Percentiles rank a stretch among this genome's conserved stretches.
Evolutionary conservation across 2,329 filamentous ascomycete species (phyloP).

Genomic region (Neocatenulostroma microsporum): DNA sequence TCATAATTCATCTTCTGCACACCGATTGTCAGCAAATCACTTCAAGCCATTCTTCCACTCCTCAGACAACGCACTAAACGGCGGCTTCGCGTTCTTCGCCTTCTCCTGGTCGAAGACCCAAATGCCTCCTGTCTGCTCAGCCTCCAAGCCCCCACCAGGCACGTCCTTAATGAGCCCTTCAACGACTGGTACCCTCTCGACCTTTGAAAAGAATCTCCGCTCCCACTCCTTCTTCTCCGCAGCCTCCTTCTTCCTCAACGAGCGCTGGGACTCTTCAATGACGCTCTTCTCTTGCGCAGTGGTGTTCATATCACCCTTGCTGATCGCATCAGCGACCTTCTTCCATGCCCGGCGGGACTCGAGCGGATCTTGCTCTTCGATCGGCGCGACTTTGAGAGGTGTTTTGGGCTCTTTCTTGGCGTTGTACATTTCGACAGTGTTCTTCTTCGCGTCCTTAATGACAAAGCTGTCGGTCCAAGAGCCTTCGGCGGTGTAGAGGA

Average conservation of each 20-base stretch:
- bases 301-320: conserved; percentile 73
- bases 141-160: conserved; percentile 41
- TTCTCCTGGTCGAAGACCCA: conserved; percentile 59
- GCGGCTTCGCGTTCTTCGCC: conserved; percentile 31
- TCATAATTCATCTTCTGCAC: too few relatives aligned
- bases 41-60: conserved; percentile 21
- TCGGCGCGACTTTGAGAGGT: conserved; percentile 60
- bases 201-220: conserved; percentile 65
- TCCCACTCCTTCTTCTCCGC: conserved; percentile 72
- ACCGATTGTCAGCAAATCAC: conserved; percentile 6
- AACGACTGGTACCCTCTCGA: conserved; percentile 34
- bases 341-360: conserved; percentile 85
- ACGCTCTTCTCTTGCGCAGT: conserved; percentile 73
- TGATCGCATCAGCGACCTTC: conserved; percentile 74
- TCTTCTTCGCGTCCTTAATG: conserved; percentile 59
- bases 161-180: conserved; percentile 44
- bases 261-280: conserved; percentile 84
- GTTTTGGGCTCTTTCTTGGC: conserved; percentile 48
- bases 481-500: conserved; percentile 73
- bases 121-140: conserved; percentile 60
- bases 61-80: conserved; percentile 21
- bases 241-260: conserved; percentile 64
- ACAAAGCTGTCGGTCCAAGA: conserved; percentile 83
- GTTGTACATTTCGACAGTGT: conserved; percentile 39
- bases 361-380: conserved; percentile 75